A percentile compares a stretch with the other conserved stretches of the same genome.
Conservation (phyloP, 306 rosid genomes). For the Trifolium fragiferum region DNA sequence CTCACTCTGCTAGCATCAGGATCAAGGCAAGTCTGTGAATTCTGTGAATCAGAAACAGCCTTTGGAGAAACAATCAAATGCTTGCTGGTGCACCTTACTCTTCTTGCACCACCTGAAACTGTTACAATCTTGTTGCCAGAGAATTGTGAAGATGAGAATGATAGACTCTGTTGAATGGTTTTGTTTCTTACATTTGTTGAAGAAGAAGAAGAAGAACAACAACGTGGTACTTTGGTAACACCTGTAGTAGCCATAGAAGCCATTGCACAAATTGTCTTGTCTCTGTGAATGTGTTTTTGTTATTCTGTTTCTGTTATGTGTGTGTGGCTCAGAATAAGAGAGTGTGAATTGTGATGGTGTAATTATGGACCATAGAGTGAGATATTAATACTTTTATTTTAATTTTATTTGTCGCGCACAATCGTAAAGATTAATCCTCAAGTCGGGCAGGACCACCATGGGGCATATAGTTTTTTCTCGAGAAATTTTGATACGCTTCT, state of each 20-base stretch:
- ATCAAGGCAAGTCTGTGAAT: conserved; percentile 95
- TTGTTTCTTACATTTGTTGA: conserved; percentile 35
- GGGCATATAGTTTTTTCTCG: no score
- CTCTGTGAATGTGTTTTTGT: neutral
- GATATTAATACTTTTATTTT: conserved; percentile 1
- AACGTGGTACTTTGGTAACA: conserved; percentile 44
- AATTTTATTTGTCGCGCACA: no score
- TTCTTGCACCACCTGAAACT: conserved; percentile 21
- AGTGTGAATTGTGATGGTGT: neutral
- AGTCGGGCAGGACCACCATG: no score
- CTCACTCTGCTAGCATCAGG: conserved; percentile 97
- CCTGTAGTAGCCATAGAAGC: conserved; percentile 56
- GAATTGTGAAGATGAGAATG: conserved; percentile 54
- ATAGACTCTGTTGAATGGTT: conserved; percentile 34
- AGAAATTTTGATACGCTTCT: no score
- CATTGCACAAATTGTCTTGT: conserved; percentile 15
- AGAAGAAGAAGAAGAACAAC: conserved; percentile 36
- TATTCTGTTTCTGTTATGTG: neutral
- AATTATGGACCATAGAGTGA: neutral
- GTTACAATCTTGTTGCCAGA: conserved; percentile 49
- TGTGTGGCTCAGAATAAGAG: conserved; percentile 31
- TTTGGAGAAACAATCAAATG: conserved; percentile 68
- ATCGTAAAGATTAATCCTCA: no score
- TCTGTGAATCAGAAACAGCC: conserved; percentile 93
- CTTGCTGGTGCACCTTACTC: conserved; percentile 23